These are phyloP conservation scores for Phytophthora podocarpi DNA, from an alignment of 352 stramenopile genomes.

Conservation along the genomic window DNA sequence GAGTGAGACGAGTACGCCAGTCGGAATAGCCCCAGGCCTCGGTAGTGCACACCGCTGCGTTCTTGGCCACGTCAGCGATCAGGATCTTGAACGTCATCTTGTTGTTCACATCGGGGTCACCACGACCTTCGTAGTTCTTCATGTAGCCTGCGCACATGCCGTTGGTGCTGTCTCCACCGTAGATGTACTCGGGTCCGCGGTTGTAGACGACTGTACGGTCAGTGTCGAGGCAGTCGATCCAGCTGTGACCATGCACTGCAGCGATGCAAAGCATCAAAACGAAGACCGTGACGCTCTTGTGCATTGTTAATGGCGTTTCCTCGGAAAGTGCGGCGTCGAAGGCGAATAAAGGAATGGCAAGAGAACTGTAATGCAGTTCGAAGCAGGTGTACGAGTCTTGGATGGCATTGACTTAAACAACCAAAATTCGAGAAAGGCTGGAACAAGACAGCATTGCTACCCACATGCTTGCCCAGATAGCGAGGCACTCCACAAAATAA, in stretches of 20 bases:
- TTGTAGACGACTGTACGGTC: slow-evolving; percentile 63
- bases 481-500: not conserved
- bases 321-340: slow-evolving; percentile 11
- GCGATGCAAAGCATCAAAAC: slow-evolving; percentile 19
- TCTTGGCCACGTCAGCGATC: slow-evolving; percentile 50
- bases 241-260: slow-evolving; percentile 46
- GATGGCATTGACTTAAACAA: slow-evolving; percentile 13
- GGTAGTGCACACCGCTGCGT: slow-evolving; percentile 35
- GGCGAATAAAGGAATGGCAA: slow-evolving; percentile 23
- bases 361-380: not conserved
- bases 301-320: slow-evolving; percentile 22
- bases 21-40: slow-evolving; percentile 39
- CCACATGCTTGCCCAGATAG: slow-evolving; percentile 11
- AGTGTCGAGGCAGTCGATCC: slow-evolving; percentile 79
- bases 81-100: slow-evolving; percentile 63
- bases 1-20: slow-evolving; percentile 48
- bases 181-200: slow-evolving; percentile 60
- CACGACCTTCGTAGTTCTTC: slow-evolving; percentile 66
- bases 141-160: slow-evolving; percentile 66
- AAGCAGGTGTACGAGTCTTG: slow-evolving; percentile 9
- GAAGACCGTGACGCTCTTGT: slow-evolving; percentile 8
- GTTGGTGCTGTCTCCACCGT: slow-evolving; percentile 42
- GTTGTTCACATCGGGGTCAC: slow-evolving; percentile 45
- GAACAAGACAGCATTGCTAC: slow-evolving; percentile 23
- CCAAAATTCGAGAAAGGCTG: slow-evolving; percentile 29